Evolutionary conservation across 495 filamentous ascomycete species (phyloP), one percentile per base, ranked within the genome.

Genomic region (Penicillium verhagenii): DNA sequence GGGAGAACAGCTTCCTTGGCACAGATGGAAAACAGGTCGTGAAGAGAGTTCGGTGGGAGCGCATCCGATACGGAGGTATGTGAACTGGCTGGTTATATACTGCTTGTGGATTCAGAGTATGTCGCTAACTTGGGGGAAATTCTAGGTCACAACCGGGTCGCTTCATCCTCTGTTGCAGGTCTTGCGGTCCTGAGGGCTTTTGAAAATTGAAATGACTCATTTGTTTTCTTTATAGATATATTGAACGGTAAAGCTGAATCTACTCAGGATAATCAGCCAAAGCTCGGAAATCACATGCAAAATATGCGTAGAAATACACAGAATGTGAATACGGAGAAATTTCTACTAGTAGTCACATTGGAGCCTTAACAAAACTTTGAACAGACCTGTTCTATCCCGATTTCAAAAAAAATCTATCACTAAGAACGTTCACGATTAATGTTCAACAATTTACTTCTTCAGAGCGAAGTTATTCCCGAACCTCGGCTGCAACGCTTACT

Each of bases 171-270:
- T 11, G 71, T 71, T 10, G 81, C 89, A 10, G 65, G 79, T 9
- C 63, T 88, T 10, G 86, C 87, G 2, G 80, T 87, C 13, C 72
- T 88, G 64, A 76, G 86, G 50, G 79, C 85, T 1, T 91, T 91
- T 59, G 81, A 77, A 56, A 57, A 72, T 7, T 50, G 31, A 50
- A 46, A 3, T 6, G 16, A 29, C 4, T 16, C 25, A 26, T 1
- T 7, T 23, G n/a, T 0, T 1, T 23, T 43, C 1, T 43, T 24
- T 21, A 10, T 21, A 24, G n/a, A n/a, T n/a, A n/a, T n/a, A n/a
- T n/a, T n/a, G n/a, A n/a, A n/a, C n/a, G n/a, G n/a, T n/a, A n/a
- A n/a, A n/a, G n/a, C n/a, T n/a, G n/a, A n/a, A n/a, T n/a, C n/a
- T n/a, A n/a, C n/a, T n/a, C n/a, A n/a, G n/a, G n/a, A n/a, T n/a